These are phyloP conservation scores for Chlamydomonas sp. DNA, from an alignment of 139 green algal species.

Conservation along the genomic window DNA sequence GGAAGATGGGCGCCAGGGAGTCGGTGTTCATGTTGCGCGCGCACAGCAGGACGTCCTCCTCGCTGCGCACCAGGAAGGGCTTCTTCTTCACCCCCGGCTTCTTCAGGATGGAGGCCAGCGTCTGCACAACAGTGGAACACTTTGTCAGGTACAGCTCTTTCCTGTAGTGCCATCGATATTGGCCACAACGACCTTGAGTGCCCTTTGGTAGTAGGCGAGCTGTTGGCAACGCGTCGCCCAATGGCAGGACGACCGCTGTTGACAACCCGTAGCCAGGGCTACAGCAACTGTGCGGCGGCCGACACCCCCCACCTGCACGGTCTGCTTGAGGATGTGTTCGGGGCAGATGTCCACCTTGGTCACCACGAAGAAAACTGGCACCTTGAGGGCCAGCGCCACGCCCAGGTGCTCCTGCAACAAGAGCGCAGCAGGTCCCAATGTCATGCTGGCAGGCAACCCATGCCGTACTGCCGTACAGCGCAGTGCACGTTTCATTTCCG, in stretches of 20 bases:
- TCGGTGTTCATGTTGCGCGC: slow-evolving; percentile 87
- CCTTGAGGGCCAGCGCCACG: slow-evolving; percentile 89
- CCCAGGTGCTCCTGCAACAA: slow-evolving; percentile 87
- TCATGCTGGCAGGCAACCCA: too few species aligned
- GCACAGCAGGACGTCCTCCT: slow-evolving; percentile 87
- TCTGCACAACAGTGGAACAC: slow-evolving; percentile 25
- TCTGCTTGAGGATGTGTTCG: slow-evolving; percentile 90
- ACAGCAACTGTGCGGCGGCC: too few species aligned
- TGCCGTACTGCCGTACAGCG: too few species aligned
- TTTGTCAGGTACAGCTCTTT: neutral
- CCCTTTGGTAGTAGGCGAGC: too few species aligned
- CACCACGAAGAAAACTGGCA: slow-evolving; percentile 91
- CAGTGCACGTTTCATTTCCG: too few species aligned
- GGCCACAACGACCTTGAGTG: too few species aligned
- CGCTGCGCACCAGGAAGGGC: slow-evolving; percentile 78
- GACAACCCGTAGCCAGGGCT: too few species aligned
- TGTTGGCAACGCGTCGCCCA: too few species aligned
- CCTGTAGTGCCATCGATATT: too few species aligned
- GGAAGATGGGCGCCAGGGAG: slow-evolving; percentile 90
- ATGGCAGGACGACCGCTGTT: too few species aligned
- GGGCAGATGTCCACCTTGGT: slow-evolving; percentile 92
- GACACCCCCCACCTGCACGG: slow-evolving; percentile 62
- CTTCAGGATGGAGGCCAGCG: slow-evolving; percentile 81
- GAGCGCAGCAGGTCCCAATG: too few species aligned
- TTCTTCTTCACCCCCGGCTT: slow-evolving; percentile 91